Evolutionary conservation across 495 filamentous ascomycete species (phyloP), one percentile per base, ranked within the genome.

Genomic region (Tetracladium marchalianum): DNA sequence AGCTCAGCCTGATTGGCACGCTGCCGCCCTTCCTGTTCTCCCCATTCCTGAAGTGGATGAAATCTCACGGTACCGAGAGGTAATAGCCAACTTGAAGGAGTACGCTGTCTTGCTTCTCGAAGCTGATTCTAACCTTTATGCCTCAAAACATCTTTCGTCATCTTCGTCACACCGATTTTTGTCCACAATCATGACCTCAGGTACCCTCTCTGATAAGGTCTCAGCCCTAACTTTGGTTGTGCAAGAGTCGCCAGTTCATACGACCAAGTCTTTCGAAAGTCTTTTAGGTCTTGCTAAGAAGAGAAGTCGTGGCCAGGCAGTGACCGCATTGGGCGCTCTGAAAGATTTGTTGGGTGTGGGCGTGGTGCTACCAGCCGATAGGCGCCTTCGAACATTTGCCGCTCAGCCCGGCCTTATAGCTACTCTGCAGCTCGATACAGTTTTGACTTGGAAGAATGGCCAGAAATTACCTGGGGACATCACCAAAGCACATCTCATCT

Each of bases 201-300:
- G 92, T 67, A 98, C 93, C 7, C 73, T 95, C 43, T 92, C 88
- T 31, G 92, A 98, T 66, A 97, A 95, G 62, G 85, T 96, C 24
- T 96, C 93, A 2, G 92, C 92, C 5, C 66, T 96, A 54, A 98
- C 92, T 1, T 70, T 98, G 39, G 82, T 88, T 18, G 82, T 95
- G 11, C 92, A 98, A 66, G 92, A 97, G 59, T 97, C 92, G 3
- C 92, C 92, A 5, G 65, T 97, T 39, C 92, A 98, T 57, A 95
- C 87, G 40, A 82, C 76, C 42, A 93, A 90, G 53, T 81, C 87
- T 9, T 76, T 97, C 44, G 89, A 95, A 52, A 87, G 72, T 45
- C 70, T 98, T 35, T 71, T 95, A 36, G 69, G 64, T 0, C 69
- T 98, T 35, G 87, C 87, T 15, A 79, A 77, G 53, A 98, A 98